phyloP scores from a whole-genome alignment of 2,329 filamentous ascomycete genomes.

The Colletotrichum musae region DNA sequence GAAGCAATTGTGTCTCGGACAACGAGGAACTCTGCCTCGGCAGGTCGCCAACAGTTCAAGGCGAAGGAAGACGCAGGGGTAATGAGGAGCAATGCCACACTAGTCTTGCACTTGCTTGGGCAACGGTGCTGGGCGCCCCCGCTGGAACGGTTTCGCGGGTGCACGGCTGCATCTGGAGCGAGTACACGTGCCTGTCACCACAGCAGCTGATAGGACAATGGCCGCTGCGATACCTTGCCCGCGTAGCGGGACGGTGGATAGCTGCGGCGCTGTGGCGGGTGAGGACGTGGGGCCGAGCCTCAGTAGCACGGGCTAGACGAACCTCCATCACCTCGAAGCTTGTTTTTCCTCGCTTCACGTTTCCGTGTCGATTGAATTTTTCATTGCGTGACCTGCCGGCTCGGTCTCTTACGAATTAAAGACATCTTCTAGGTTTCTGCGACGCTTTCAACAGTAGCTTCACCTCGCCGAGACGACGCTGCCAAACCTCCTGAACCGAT shows the following conservation, averaged over 20 bases:
- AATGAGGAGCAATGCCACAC: too few species aligned
- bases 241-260: conserved; percentile 26
- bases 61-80: conserved; percentile 3
- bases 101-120: background rate
- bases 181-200: conserved; percentile 41
- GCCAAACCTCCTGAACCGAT: background rate
- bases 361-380: conserved; percentile 21
- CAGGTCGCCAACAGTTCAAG: conserved; percentile 6
- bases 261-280: conserved; percentile 24
- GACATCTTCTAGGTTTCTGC: background rate
- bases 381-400: conserved; percentile 1
- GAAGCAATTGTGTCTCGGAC: background rate
- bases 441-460: background rate
- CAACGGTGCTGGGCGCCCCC: conserved; percentile 1
- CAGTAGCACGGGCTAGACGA: conserved; percentile 26
- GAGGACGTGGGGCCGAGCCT: conserved; percentile 21
- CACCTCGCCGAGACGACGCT: background rate
- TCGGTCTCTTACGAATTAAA: conserved; percentile 3
- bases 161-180: conserved; percentile 31
- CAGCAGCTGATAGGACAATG: conserved; percentile 43
- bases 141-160: conserved; percentile 23
- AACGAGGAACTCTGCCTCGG: conserved; percentile 1
- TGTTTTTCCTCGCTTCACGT: conserved; percentile 20
- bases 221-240: conserved; percentile 17
- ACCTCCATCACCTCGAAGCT: conserved; percentile 34